These are phyloP conservation scores for Besnoitia besnoiti DNA, from an alignment of 169 alveolate species.

Conservation along the genomic window DNA sequence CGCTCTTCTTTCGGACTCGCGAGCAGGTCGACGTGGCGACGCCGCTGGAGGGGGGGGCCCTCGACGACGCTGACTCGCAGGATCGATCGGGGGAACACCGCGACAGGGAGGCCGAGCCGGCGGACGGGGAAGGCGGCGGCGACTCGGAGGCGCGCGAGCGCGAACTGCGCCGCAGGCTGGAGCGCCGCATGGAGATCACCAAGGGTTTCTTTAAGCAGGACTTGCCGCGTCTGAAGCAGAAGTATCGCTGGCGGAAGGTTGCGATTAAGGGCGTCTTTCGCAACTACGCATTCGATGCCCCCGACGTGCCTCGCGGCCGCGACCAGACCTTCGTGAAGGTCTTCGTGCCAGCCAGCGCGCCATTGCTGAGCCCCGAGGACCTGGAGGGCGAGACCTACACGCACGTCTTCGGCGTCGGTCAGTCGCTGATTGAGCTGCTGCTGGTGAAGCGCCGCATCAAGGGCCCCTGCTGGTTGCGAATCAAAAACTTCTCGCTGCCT, in stretches of 20 bases:
- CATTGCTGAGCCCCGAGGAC: slow-evolving; percentile 37
- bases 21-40: slow-evolving; percentile 26
- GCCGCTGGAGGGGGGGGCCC: neutral
- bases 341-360: slow-evolving; percentile 34
- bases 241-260: slow-evolving; percentile 20
- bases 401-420: slow-evolving; percentile 62
- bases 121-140: neutral
- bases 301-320: slow-evolving; percentile 58
- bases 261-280: slow-evolving; percentile 50
- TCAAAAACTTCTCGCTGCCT: slow-evolving; percentile 44
- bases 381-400: slow-evolving; percentile 55
- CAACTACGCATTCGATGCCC: slow-evolving; percentile 65
- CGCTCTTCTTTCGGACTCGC: slow-evolving; percentile 55
- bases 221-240: slow-evolving; percentile 42
- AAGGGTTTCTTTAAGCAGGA: slow-evolving; percentile 32
- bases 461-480: slow-evolving; percentile 86
- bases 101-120: neutral
- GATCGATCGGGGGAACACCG: neutral
- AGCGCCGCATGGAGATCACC: slow-evolving; percentile 11
- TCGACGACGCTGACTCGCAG: neutral
- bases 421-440: slow-evolving; percentile 59
- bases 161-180: slow-evolving; percentile 1
- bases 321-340: slow-evolving; percentile 37
- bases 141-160: neutral
- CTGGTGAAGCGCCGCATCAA: slow-evolving; percentile 79